Conservation (phyloP, 805 yeast genomes). For the Ogataea populi-albae region DNA sequence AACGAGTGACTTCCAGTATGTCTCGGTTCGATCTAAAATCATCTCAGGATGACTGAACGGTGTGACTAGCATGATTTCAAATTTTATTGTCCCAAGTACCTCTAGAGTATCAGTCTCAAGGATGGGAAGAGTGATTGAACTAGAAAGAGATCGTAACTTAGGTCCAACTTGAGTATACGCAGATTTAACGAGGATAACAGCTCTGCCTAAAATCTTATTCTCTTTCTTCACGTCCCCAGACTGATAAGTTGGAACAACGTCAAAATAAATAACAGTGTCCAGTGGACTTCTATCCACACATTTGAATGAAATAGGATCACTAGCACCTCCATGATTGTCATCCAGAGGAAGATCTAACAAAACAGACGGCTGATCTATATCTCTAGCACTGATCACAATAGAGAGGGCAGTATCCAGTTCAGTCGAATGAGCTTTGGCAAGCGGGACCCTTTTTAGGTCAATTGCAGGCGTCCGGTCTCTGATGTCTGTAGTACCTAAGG, state of each 20-base stretch:
- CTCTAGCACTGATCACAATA: constrained; percentile 52
- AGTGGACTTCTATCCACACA: constrained; percentile 46
- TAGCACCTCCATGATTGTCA: constrained; percentile 65
- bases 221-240: constrained; percentile 21
- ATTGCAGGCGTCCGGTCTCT: constrained; percentile 59
- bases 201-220: constrained; percentile 70
- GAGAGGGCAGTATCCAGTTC: constrained; percentile 88
- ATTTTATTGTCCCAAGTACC: constrained; percentile 71
- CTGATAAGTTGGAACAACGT: constrained; percentile 85
- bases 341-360: constrained; percentile 79
- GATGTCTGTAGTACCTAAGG: constrained; percentile 82
- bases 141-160: constrained; percentile 63
- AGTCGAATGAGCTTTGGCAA: constrained; percentile 72
- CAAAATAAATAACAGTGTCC: constrained; percentile 67
- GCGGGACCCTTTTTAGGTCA: constrained; percentile 68
- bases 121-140: constrained; percentile 68
- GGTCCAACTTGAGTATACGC: constrained; percentile 67
- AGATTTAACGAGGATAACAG: constrained; percentile 66
- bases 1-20: constrained; percentile 89
- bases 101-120: constrained; percentile 69
- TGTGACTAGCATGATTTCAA: constrained; percentile 68
- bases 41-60: constrained; percentile 72
- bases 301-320: constrained; percentile 74
- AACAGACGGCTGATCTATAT: constrained; percentile 50
- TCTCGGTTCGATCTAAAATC: constrained; percentile 63